phyloP scores from a whole-genome alignment of 2,329 filamentous ascomycete species.

The Calonectria ilicicola region DNA sequence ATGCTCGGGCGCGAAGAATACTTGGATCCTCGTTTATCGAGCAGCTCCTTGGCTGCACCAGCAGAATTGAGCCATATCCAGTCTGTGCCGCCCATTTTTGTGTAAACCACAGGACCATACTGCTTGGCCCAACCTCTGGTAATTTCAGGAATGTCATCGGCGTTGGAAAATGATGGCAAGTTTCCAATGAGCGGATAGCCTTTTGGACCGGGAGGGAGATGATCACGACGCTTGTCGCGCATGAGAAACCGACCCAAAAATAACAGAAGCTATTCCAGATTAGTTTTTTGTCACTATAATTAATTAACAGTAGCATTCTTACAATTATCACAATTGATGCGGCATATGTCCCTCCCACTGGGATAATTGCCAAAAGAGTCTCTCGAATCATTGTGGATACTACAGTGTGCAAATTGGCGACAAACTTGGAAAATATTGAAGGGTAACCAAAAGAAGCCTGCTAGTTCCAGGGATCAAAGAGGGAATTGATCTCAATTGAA shows the following conservation, averaged over 20 bases:
- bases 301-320: neutral
- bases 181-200: slow-evolving; percentile 7
- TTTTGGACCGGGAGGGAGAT: slow-evolving; percentile 2
- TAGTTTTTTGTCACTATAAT: neutral
- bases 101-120: slow-evolving; percentile 5
- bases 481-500: too few relatives aligned
- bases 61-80: slow-evolving; percentile 28
- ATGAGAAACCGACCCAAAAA: neutral
- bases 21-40: slow-evolving; percentile 29
- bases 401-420: neutral
- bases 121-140: neutral
- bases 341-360: neutral
- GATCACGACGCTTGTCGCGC: slow-evolving; percentile 1
- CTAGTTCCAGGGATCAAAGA: too few relatives aligned
- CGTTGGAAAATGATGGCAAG: neutral
- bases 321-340: neutral
- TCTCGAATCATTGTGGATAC: neutral
- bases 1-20: slow-evolving; percentile 27
- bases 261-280: neutral
- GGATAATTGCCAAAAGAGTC: neutral
- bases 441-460: too few relatives aligned
- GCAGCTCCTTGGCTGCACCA: slow-evolving; percentile 20
- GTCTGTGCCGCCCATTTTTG: slow-evolving; percentile 29
- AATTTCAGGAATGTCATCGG: neutral
- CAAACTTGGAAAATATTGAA: neutral